Evolutionary conservation across 495 filamentous ascomycete genomes (phyloP), one percentile per base, ranked within the genome.

Genomic region (Xylaria nigripes): DNA sequence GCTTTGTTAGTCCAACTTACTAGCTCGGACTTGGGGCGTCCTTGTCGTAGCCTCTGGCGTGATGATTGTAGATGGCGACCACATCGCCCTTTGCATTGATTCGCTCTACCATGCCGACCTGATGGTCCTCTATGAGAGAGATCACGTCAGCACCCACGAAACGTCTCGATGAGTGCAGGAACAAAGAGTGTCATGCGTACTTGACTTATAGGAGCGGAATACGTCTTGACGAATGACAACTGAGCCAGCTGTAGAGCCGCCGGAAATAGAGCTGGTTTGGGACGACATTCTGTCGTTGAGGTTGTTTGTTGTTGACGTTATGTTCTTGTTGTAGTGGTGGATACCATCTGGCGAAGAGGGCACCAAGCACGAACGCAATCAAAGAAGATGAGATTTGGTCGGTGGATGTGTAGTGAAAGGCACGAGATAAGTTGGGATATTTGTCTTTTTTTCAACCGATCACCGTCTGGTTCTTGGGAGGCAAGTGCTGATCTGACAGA

Each of bases 271-370:
- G 40, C 45, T 55, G 3, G 0, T 9, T 2, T 12, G 46, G 2
- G 53, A 55, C 9, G 53, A 48, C 53, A 55, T 55, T 8, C 0
- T 54, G 34, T 30, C 10, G 6, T 29, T 23, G 16, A 29, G 25
- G 6, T 22, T 42, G 44, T 8, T 16, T 40, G 36, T 2, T 40
- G 36, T 18, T 18, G 4, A 36, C 9, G 25, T 29, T 9, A n/a
- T 29, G 27, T 4, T 29, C 27, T 29, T 9, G 27, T 29, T 4
- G 9, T 4, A 29, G 4, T 29, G 4, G 27, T 29, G 9, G 27
- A n/a, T n/a, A n/a, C n/a, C n/a, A n/a, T 29, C 4, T 29, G 27
- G 9, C 6, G 32, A 10, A 15, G 32, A 10, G 12, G 13, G 32
- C 32, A 10, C 2, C 6, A 10, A 34, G 32, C 9, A 9, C 27